Evolutionary conservation across 225 moss, liverwort and hornwort genomes (phyloP).

Genomic region (Polytrichum formosum): DNA sequence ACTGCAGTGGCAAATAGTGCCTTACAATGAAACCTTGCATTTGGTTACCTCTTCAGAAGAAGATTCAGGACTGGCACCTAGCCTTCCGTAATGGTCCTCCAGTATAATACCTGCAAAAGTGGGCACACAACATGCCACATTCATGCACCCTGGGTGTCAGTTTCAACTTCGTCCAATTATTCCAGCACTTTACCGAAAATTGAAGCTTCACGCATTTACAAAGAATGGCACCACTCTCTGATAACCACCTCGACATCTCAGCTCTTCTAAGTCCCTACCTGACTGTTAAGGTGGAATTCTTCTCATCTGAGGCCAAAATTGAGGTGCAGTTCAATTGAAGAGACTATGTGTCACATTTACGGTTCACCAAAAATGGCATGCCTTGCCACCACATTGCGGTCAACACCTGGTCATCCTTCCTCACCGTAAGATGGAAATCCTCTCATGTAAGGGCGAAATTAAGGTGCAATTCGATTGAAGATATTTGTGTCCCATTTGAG

Average conservation of each 20-base stretch:
- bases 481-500: not conserved
- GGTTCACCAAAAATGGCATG: not conserved
- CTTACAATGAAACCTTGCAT: too few relatives aligned
- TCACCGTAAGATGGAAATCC: too few relatives aligned
- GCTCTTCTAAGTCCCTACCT: not conserved
- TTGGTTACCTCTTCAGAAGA: constrained; percentile 39
- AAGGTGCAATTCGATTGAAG: not conserved
- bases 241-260: not conserved
- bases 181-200: not conserved
- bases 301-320: not conserved
- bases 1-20: too few relatives aligned
- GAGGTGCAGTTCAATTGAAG: not conserved
- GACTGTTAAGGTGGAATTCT: not conserved
- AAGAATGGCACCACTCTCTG: not conserved
- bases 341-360: not conserved
- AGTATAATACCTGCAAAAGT: constrained; percentile 37
- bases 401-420: too few relatives aligned
- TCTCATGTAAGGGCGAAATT: too few relatives aligned
- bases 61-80: constrained; percentile 34
- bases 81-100: constrained; percentile 53
- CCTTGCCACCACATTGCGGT: not conserved
- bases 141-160: not conserved
- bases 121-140: not conserved
- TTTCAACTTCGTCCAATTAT: too few relatives aligned
- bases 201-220: not conserved